phyloP scores from a whole-genome alignment of 2,329 filamentous ascomycete genomes.

The Talaromyces islandicus region DNA sequence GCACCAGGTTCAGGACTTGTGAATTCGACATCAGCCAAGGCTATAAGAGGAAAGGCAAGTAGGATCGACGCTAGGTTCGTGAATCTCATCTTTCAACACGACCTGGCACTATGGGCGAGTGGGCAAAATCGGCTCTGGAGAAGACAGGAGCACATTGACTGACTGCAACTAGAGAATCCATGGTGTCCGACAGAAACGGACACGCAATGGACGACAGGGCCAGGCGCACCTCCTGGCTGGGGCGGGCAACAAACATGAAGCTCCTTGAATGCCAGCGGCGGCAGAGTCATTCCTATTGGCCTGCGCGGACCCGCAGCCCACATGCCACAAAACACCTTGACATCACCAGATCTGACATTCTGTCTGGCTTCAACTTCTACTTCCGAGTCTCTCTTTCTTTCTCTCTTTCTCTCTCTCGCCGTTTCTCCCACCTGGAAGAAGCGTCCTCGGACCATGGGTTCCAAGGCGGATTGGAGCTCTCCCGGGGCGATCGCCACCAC shows the following conservation, averaged over 20 bases:
- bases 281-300: not conserved
- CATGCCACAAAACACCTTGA: conserved; percentile 3
- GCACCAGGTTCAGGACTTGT: conserved; percentile 48
- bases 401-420: too few relatives aligned
- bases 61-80: conserved; percentile 19
- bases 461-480: conserved; percentile 28
- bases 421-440: not conserved
- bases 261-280: conserved; percentile 11
- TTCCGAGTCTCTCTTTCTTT: not conserved
- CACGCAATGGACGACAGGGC: conserved; percentile 18
- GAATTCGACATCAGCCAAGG: conserved; percentile 50
- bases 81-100: conserved; percentile 23
- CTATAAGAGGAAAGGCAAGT: conserved; percentile 35
- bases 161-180: not conserved
- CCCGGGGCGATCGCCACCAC: conserved; percentile 33
- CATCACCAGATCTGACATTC: not conserved
- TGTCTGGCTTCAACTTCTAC: not conserved
- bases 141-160: conserved; percentile 28
- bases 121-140: not conserved
- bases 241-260: not conserved
- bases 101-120: not conserved
- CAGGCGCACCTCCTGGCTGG: not conserved
- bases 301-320: conserved; percentile 3
- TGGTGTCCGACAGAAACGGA: not conserved
- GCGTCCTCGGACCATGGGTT: conserved; percentile 11